These are phyloP conservation scores for Begonia fuchsioides DNA, from an alignment of 306 rosid species.

Conservation along the genomic window DNA sequence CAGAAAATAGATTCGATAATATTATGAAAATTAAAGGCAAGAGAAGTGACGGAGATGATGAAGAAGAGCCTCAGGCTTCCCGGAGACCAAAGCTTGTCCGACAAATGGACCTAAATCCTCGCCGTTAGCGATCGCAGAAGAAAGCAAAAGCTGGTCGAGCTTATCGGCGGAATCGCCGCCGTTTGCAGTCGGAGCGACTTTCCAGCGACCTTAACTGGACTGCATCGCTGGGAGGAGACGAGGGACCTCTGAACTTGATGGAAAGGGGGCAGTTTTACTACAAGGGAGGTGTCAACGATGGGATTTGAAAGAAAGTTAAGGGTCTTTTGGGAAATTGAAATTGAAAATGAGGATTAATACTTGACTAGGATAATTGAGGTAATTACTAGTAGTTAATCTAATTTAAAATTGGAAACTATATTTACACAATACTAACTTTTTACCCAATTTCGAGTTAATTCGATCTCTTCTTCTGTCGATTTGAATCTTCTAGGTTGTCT, in stretches of 20 bases:
- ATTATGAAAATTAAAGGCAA: too few species aligned
- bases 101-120: conserved; percentile 90
- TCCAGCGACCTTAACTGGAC: conserved; percentile 62
- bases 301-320: background rate
- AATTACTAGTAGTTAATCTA: background rate
- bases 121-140: conserved; percentile 84
- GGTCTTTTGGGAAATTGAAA: conserved; percentile 2
- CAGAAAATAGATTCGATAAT: too few species aligned
- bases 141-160: conserved; percentile 69
- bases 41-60: conserved; percentile 90
- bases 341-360: background rate
- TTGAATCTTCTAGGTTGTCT: too few species aligned
- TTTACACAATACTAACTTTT: too few species aligned
- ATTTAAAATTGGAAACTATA: background rate
- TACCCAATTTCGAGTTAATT: too few species aligned
- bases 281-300: background rate
- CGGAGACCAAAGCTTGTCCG: conserved; percentile 65
- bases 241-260: conserved; percentile 10
- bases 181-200: conserved; percentile 38
- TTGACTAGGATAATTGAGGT: background rate
- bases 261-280: background rate
- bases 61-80: conserved; percentile 81
- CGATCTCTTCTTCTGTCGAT: too few species aligned
- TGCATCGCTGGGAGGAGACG: conserved; percentile 20
- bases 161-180: conserved; percentile 69